Evolutionary conservation across 2,329 filamentous ascomycete genomes (phyloP), one percentile per base, ranked within the genome.

Genomic region (Claviceps capensis): DNA sequence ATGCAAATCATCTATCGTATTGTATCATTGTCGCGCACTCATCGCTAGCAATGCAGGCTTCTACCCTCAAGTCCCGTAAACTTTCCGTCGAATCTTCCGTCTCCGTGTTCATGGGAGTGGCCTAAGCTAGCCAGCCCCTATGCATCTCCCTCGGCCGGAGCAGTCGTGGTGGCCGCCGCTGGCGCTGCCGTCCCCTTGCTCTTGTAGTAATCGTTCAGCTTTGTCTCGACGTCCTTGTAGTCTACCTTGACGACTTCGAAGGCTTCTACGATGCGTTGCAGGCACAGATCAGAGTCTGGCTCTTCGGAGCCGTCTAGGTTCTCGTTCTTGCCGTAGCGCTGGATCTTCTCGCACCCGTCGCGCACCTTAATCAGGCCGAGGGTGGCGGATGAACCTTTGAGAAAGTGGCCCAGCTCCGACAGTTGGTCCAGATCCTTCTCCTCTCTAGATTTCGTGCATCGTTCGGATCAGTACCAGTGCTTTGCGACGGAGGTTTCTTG

Each of bases 381-480:
- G 4, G 93, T 96, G 41, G 93, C 91, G 8, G 91, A 96, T 6
- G 91, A 97, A 54, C 93, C 93, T 72, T 98, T 98, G 60, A 98
- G 77, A 72, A 95, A 98, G 71, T 98, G 93, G 43, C 93, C 93
- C 36, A 95, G 82, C 50, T 79, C 77, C 37, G 88, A 95, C 40
- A 97, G 80, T 58, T 82, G 73, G n/a, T 72, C 68, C 53, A 97
- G 80, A 54, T 95, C 75, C 62, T 79, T 76, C 2, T 77, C 67
- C 58, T 80, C 68, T 58, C 89, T 95, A 64, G 5, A 36, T 40
- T 30, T 7, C 41, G 23, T 17, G 16, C 5, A 16, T n/a, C 26
- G 2, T 1, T 9, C 5, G 8, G 5, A 47, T 54, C 37, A 54
- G 52, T 37, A 30, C 13, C 16, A 17, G 40, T 34, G 38, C 23